Evolutionary conservation across 2,329 filamentous ascomycete genomes (phyloP), one percentile per base, ranked within the genome.

Genomic region (Tolypocladium album): DNA sequence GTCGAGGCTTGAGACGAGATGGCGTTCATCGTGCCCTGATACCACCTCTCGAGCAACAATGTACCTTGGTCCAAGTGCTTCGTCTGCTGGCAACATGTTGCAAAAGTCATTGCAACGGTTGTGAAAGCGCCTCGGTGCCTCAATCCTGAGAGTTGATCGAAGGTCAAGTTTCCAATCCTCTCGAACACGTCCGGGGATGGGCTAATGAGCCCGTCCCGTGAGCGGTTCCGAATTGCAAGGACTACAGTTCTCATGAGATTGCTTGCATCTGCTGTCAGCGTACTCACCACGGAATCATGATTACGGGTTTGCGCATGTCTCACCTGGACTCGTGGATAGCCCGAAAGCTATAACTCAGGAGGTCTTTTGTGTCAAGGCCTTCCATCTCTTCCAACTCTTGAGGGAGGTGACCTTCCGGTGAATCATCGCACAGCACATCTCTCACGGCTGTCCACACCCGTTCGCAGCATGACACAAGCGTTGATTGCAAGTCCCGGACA

Each of bases 261-360:
- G 71, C 91, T 94, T 24, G 36, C 7, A 24, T 42, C 27, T 22
- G 11, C 5, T 20, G 27, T 45, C 20, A 22, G 40, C 22, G 36
- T 34, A 38, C 34, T 31, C 43, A 42, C 3, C 2, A n/a, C 20
- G n/a, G 11, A 39, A 13, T 55, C 3, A 11, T 45, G 7, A 9
- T 38, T 39, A 3, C 4, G 13, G 20, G 9, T 4, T 3, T 4
- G n/a, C 27, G n/a, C 27, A 24, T 31, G n/a, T 45, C 74, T 62
- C 76, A 91, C 88, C 90, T 96, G 31, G 92, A 90, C 74, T 99
- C 94, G 63, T 96, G 93, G n/a, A 97, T 80, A 7, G 92, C 90
- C 66, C 94, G 85, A 82, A 96, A 99, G 63, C 92, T 96, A 72
- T 94, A 99, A 64, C 93, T 97, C 55, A 99, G 75, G 22, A 96